Conservation (phyloP, 208 protist genomes). For the Leishmania mexicana region DNA sequence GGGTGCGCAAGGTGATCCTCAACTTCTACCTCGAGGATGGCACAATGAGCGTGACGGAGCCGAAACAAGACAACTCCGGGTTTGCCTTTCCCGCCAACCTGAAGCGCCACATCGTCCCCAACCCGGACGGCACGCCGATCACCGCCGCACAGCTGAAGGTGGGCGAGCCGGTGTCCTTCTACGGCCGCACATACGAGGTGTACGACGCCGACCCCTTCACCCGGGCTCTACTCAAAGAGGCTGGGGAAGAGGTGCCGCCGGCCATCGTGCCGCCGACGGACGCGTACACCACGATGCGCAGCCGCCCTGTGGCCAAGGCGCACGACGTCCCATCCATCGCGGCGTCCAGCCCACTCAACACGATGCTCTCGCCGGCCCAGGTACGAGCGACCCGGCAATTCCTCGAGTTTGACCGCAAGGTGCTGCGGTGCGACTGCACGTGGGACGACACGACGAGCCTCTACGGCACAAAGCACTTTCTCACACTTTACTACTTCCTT, state of each 20-base stretch:
- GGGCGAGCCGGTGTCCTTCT: conserved; percentile 91
- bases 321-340: conserved; percentile 83
- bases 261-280: conserved; percentile 72
- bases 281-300: conserved; percentile 56
- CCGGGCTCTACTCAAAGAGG: conserved; percentile 75
- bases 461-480: conserved; percentile 91
- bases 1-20: conserved; percentile 91
- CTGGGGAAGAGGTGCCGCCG: conserved; percentile 59
- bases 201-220: conserved; percentile 96
- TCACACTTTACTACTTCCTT: conserved; percentile 98
- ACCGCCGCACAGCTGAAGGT: conserved; percentile 87
- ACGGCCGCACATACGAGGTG: conserved; percentile 93
- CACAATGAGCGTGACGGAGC: conserved; percentile 96
- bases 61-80: conserved; percentile 93
- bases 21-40: conserved; percentile 96
- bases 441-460: conserved; percentile 95
- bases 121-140: conserved; percentile 75
- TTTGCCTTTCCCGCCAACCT: conserved; percentile 93
- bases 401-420: conserved; percentile 95
- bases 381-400: conserved; percentile 91
- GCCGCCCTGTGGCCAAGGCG: conserved; percentile 57
- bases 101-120: conserved; percentile 91
- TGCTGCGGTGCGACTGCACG: conserved; percentile 96
- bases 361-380: conserved; percentile 82
- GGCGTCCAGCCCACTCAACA: conserved; percentile 65